A percentile compares a stretch with the other conserved stretches of the same genome.
phyloP scores from a whole-genome alignment of 768 basidiomycete species.

The Candolleomyces efflorescens region DNA sequence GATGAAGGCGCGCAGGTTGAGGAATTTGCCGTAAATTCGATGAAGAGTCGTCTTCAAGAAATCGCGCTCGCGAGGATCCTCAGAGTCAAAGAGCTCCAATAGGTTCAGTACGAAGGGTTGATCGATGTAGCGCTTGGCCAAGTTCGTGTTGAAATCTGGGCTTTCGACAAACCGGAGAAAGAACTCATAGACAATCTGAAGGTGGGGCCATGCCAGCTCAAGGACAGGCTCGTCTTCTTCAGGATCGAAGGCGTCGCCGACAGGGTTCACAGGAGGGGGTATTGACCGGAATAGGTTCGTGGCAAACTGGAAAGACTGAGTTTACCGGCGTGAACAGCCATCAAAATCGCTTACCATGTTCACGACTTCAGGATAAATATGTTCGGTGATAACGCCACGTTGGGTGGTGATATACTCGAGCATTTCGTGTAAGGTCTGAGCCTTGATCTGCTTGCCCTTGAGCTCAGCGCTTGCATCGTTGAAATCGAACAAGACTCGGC shows the following conservation, averaged over 20 bases:
- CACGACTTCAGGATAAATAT: constrained; percentile 97
- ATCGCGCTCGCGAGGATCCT: constrained; percentile 98
- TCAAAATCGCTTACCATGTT: constrained; percentile 71
- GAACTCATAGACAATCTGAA: constrained; percentile 99
- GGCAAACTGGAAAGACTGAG: constrained; percentile 63
- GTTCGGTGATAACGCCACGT: constrained; percentile 93
- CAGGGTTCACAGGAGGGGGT: constrained; percentile 98
- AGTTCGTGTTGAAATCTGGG: constrained; percentile 96
- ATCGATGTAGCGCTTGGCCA: constrained; percentile 97
- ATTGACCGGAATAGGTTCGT: constrained; percentile 99
- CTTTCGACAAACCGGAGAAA: constrained; percentile 98
- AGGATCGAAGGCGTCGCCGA: constrained; percentile 97
- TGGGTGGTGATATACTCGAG: constrained; percentile 98
- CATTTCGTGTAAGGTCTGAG: constrained; percentile 97
- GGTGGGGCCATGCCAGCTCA: constrained; percentile 98
- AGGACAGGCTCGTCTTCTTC: constrained; percentile 99
- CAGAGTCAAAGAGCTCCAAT: constrained; percentile 96
- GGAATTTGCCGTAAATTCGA: constrained; percentile 99
- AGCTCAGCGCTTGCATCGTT: constrained; percentile 96
- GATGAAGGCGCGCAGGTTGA: constrained; percentile 97
- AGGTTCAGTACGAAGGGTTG: constrained; percentile 94
- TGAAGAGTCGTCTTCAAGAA: constrained; percentile 99
- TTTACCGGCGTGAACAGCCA: constrained; percentile 12
- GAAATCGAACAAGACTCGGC: constrained; percentile 96
- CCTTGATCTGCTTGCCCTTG: constrained; percentile 98